Evolutionary conservation across 345 rosid genomes (phyloP).

Genomic region (Salix brachista): DNA sequence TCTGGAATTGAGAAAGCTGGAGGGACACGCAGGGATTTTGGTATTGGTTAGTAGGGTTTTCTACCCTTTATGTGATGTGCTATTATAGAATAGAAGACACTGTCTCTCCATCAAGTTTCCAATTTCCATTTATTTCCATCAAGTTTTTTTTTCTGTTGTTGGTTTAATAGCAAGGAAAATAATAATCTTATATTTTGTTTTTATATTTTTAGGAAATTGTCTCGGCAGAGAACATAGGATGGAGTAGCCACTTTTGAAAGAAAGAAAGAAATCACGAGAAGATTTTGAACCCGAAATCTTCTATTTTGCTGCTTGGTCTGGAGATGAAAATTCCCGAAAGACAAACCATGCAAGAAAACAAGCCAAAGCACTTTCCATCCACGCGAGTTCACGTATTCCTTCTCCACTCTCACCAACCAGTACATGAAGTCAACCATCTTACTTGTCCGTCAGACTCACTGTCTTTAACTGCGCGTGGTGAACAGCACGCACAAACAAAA

Average conservation of each 20-base stretch:
- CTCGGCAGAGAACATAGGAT: too few species aligned
- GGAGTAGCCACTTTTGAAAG: too few species aligned
- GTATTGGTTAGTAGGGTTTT: not conserved
- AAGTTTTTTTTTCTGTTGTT: too few species aligned
- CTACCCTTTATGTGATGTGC: not conserved
- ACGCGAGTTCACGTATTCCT: not conserved
- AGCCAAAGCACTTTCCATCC: not conserved
- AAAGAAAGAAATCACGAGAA: not conserved
- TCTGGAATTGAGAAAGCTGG: not conserved
- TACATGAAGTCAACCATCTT: not conserved
- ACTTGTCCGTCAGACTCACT: not conserved
- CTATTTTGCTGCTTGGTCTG: not conserved
- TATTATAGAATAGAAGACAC: not conserved
- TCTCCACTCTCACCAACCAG: not conserved
- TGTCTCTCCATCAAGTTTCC: not conserved
- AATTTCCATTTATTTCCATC: not conserved
- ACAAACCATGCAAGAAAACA: not conserved
- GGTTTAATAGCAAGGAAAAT: too few species aligned
- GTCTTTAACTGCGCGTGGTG: not conserved
- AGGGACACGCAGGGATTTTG: not conserved
- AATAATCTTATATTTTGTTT: too few species aligned
- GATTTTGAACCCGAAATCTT: not conserved
- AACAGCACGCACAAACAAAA: not conserved
- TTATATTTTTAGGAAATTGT: too few species aligned
- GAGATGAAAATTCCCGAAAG: not conserved